These are phyloP conservation scores for Pythium dissimile DNA, from an alignment of 352 stramenopile genomes.

Conservation along the genomic window DNA sequence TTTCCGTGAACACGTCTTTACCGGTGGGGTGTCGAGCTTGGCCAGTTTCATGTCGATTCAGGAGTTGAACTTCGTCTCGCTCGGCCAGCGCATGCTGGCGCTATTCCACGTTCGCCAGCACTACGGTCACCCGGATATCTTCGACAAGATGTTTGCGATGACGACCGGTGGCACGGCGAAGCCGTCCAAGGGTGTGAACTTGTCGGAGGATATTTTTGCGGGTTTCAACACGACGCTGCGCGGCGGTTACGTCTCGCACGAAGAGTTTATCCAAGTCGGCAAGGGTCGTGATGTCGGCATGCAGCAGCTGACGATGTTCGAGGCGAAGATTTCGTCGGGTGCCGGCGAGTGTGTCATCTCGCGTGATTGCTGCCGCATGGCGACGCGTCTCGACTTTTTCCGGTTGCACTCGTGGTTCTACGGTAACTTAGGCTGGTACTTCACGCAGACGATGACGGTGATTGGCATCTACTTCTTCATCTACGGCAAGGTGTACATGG, in stretches of 20 bases:
- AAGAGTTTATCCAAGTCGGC: constrained; percentile 88
- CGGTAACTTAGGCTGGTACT: constrained; percentile 98
- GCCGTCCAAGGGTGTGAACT: constrained; percentile 78
- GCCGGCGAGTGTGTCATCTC: constrained; percentile 97
- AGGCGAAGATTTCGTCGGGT: constrained; percentile 96
- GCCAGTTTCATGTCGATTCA: constrained; percentile 88
- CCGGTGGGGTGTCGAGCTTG: constrained; percentile 75
- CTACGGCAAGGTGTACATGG: constrained; percentile 96
- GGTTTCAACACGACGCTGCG: constrained; percentile 84
- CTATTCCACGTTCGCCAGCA: constrained; percentile 76
- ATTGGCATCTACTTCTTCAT: constrained; percentile 98
- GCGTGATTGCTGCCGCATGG: constrained; percentile 95
- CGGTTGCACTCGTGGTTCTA: constrained; percentile 98
- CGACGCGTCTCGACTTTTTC: constrained; percentile 96
- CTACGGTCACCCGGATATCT: constrained; percentile 88
- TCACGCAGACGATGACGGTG: constrained; percentile 97
- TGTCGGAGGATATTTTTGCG: constrained; percentile 89
- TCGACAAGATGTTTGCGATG: constrained; percentile 86
- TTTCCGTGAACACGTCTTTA: constrained; percentile 86
- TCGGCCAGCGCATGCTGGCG: constrained; percentile 79
- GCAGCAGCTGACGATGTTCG: constrained; percentile 98
- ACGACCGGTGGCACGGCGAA: constrained; percentile 75
- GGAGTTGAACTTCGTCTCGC: constrained; percentile 80
- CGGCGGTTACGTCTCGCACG: constrained; percentile 67
- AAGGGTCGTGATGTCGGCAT: constrained; percentile 99